Base-by-base conservation (phyloP, 2,329 filamentous ascomycete genomes). In the Madurella fahalii region DNA sequence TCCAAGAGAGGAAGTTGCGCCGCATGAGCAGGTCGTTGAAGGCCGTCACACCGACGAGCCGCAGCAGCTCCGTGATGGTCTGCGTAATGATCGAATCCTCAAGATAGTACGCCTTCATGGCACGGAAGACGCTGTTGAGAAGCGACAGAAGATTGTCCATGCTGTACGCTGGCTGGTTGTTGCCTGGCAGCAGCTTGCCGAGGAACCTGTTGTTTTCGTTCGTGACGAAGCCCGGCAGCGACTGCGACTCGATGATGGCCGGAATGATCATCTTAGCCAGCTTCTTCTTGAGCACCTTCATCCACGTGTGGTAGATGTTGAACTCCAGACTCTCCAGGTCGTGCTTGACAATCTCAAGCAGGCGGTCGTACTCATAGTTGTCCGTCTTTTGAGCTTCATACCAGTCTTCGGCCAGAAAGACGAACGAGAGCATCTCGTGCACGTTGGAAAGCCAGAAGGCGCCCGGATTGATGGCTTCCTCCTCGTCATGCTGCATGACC, bases 241-340 rank as follows among this genome's bases (percentile, higher is more conserved):
- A 97, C 72, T 99, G 94, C 46, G 93, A 97, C 72, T 99, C 94
- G 67, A 99, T 99, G 71, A 99, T 99, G 53, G 94, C 94, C 1
- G 94, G 94, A 50, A 99, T 95, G 67, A 99, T 95, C 94, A 99
- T 99, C 82, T 97, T 97, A 67, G 95, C 90, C 60, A 99, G 81
- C 77, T 95, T 96, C 84, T 96, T 96, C 83, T 99, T 99, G 68
- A 99, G 77, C 54, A 96, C 90, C 80, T 99, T 99, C 94, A 99
- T 99, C 94, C 94, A 99, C 25, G 94, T 99, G 75, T 99, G 94
- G 74, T 99, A 99, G 66, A 99, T 99, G 78, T 99, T 99, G 79
- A 99, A 99, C 75, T 99, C 94, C 60, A 99, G 80, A 73, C 90
- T 96, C 77, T 99, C 94, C 49, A 99, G 79, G 70, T 99, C 94